Evolutionary conservation across 164 flowering plant genomes (phyloP).

Genomic region (Tinospora cordifolia): DNA sequence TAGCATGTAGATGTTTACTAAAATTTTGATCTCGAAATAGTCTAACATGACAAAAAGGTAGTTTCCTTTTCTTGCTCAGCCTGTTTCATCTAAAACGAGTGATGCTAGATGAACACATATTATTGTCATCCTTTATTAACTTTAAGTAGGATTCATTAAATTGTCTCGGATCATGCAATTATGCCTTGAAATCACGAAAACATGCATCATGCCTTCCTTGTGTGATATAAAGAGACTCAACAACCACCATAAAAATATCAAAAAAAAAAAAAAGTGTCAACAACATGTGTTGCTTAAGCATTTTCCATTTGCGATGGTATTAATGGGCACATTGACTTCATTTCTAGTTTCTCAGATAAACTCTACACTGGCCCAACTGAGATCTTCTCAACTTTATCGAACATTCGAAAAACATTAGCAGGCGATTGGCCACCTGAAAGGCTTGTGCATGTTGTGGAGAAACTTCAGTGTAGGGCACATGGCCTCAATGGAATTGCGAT

Average conservation of each 20-base stretch:
- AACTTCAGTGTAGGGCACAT: conserved; percentile 82
- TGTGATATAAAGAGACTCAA: too few species aligned
- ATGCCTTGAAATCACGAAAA: too few species aligned
- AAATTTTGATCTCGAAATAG: background rate
- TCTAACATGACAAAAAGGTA: background rate
- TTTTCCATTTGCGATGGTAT: background rate
- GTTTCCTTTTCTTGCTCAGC: background rate
- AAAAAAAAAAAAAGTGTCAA: too few species aligned
- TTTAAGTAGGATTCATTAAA: too few species aligned
- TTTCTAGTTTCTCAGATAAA: conserved; percentile 67
- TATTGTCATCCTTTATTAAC: too few species aligned
- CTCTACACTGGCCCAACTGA: conserved; percentile 49
- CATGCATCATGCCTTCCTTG: too few species aligned
- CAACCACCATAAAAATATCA: too few species aligned
- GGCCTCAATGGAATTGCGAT: conserved; percentile 78
- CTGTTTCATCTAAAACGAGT: background rate
- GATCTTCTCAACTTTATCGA: conserved; percentile 50
- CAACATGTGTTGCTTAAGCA: too few species aligned
- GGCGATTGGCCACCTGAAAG: conserved; percentile 87
- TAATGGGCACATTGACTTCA: background rate
- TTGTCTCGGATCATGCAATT: too few species aligned
- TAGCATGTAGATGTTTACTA: background rate
- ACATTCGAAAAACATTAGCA: conserved; percentile 58
- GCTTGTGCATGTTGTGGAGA: conserved; percentile 95
- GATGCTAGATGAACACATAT: too few species aligned